These are phyloP conservation scores for Triadica sebifera DNA, from an alignment of 345 rosid genomes.

Conservation along the genomic window DNA sequence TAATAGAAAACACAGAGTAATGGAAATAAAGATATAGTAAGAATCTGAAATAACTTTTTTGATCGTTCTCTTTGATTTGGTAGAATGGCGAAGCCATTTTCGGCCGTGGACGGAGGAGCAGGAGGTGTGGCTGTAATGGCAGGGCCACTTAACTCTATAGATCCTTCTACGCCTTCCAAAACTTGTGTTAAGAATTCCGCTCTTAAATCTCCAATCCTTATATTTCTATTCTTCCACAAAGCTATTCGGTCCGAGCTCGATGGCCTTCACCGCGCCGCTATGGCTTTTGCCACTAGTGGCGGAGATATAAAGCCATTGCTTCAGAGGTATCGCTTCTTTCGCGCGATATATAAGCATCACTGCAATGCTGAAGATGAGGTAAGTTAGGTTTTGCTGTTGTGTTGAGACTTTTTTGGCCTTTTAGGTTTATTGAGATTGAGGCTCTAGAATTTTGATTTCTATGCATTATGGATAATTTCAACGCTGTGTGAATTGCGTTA, in stretches of 20 bases:
- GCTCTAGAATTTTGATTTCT: neutral
- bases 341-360: constrained; percentile 63
- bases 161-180: constrained; percentile 43
- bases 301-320: constrained; percentile 47
- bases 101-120: constrained; percentile 46
- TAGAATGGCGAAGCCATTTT: constrained; percentile 55
- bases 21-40: neutral
- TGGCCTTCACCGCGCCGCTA: constrained; percentile 55
- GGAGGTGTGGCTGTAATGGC: constrained; percentile 65
- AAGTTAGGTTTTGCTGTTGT: neutral
- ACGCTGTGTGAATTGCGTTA: neutral
- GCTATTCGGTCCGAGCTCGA: constrained; percentile 68
- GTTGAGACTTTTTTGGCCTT: constrained; percentile 8
- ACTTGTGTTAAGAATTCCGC: constrained; percentile 46
- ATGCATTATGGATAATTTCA: neutral
- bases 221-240: constrained; percentile 65
- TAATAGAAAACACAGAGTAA: neutral
- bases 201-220: constrained; percentile 62
- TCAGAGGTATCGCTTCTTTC: constrained; percentile 48
- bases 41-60: neutral
- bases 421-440: neutral
- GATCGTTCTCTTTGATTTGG: neutral
- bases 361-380: constrained; percentile 81
- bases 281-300: constrained; percentile 48
- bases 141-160: constrained; percentile 48